Evolutionary conservation across 2,329 filamentous ascomycete genomes (phyloP), one percentile per base, ranked within the genome.

Genomic region (Phoma herbarum): DNA sequence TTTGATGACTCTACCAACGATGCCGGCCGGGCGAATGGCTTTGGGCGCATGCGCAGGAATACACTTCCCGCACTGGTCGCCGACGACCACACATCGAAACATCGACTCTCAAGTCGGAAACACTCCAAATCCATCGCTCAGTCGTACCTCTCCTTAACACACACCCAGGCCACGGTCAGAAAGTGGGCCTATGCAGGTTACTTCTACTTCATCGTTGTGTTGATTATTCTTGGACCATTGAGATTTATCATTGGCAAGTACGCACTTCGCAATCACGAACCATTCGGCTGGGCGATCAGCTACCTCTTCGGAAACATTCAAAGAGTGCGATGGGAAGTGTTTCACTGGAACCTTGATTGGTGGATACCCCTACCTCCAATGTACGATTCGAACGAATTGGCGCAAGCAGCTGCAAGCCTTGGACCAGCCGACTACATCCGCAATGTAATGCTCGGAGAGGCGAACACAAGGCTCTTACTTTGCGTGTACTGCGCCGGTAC

Each of bases 251-350:
- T 98, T 48, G 79, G 84, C 37, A 78, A 79, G 42, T 82, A 85
- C 61, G 93, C 92, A 14, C 82, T 99, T 1, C 72, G 84, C 31
- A 87, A 86, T 16, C 80, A 87, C 50, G 95, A 99, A 68, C 93
- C 95, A 0, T 86, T 99, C 43, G 92, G 94, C 2, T 99, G 95
- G 95, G 93, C 92, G 0, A 77, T 97, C 11, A 90, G 92, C 2
- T 99, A 99, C 75, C 80, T 97, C 2, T 86, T 98, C 61, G 93
- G 94, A 12, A 90, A 96, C 67, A 73, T 93, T 11, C 83, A 86
- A 0, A 83, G 82, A 70, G 87, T 97, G 65, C 85, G 93, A 23
- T 88, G 90, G 73, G 84, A 90, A 74, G 85, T 94, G 9, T 82
- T 92, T 16, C 85, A 84, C 59, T 83, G 86, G 60, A 87, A 90